Percentiles rank a stretch among this genome's conserved stretches.
Evolutionary conservation across 2,329 filamentous ascomycete genomes (phyloP).

Genomic region (Paecilomyces formosus): DNA sequence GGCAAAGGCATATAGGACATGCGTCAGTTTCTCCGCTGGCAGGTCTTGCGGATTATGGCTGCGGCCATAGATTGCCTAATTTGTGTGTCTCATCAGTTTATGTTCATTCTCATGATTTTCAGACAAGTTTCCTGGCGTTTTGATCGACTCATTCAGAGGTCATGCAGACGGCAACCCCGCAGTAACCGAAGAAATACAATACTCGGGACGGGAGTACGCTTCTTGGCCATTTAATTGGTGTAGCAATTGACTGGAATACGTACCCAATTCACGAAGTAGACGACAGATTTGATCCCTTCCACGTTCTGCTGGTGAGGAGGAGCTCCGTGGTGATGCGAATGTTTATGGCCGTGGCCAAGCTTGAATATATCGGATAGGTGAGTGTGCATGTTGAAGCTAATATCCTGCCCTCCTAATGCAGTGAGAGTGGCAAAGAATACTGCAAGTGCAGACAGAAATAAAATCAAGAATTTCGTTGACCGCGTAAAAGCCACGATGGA

Average conservation of each 20-base stretch:
- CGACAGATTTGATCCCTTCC: conserved; percentile 26
- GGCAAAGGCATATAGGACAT: conserved; percentile 82
- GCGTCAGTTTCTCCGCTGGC: conserved; percentile 71
- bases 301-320: not conserved
- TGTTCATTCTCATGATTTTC: not conserved
- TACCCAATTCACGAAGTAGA: conserved; percentile 41
- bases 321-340: not conserved
- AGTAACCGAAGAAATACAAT: too few relatives aligned
- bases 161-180: too few relatives aligned
- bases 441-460: not conserved
- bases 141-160: too few relatives aligned
- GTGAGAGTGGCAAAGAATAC: not conserved
- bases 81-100: conserved; percentile 8
- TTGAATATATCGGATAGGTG: not conserved
- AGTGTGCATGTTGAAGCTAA: not conserved
- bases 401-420: not conserved
- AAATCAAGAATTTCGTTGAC: not conserved
- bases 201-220: too few relatives aligned
- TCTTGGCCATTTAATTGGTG: not conserved
- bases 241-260: conserved; percentile 2
- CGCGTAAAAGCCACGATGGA: not conserved
- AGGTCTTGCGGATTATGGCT: conserved; percentile 77
- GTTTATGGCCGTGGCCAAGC: not conserved
- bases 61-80: conserved; percentile 69
- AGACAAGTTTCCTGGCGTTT: not conserved